Conservation (phyloP, 208 protist genomes). For the Trypanosoma brucei region DNA sequence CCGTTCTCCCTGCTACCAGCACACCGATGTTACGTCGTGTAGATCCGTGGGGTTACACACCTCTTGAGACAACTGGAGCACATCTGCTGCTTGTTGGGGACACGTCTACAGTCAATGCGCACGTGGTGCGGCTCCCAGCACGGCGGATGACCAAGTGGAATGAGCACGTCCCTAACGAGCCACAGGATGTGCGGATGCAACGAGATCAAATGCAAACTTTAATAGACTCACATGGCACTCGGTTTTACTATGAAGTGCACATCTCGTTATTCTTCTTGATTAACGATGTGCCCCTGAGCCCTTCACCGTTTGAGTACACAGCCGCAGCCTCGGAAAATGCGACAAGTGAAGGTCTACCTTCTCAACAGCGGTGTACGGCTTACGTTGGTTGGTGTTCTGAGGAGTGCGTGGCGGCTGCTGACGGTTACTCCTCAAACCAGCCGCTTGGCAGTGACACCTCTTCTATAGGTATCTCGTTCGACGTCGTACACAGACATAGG, state of each 20-base stretch:
- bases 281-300: slow-evolving; percentile 11
- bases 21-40: slow-evolving; percentile 55
- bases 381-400: slow-evolving; percentile 42
- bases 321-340: not conserved
- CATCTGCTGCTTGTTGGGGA: slow-evolving; percentile 45
- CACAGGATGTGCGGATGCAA: slow-evolving; percentile 1
- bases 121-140: slow-evolving; percentile 20
- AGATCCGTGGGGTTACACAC: slow-evolving; percentile 47
- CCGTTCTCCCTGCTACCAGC: slow-evolving; percentile 51
- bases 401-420: slow-evolving; percentile 13
- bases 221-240: not conserved
- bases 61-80: slow-evolving; percentile 22
- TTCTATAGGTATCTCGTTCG: slow-evolving; percentile 34
- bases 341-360: not conserved
- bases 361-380: slow-evolving; percentile 14
- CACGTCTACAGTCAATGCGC: slow-evolving; percentile 25
- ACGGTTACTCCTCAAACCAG: slow-evolving; percentile 13
- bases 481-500: slow-evolving; percentile 21
- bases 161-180: slow-evolving; percentile 6
- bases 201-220: slow-evolving; percentile 1
- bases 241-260: slow-evolving; percentile 72
- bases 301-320: not conserved
- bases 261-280: slow-evolving; percentile 58
- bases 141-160: slow-evolving; percentile 3
- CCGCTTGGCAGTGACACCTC: slow-evolving; percentile 18